Base-by-base conservation (phyloP, 768 basidiomycete species). In the Leccinum subtestaceum region DNA sequence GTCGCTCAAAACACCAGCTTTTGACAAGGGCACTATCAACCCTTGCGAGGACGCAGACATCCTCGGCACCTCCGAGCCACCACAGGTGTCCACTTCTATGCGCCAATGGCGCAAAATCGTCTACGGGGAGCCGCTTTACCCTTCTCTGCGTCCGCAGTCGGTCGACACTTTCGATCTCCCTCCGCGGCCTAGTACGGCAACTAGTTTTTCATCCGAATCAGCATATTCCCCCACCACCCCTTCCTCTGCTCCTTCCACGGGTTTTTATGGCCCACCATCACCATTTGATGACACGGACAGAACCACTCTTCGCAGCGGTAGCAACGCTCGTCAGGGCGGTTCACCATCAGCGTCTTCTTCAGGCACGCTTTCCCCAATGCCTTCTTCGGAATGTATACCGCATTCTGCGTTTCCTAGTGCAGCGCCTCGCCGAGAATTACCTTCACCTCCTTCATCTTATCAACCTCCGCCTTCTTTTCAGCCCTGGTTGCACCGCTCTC, bases 191-290 rank as follows among this genome's bases (percentile, higher is more conserved):
- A 68, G 55, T 21, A 72, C 61, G 52, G 69, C 68, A 40, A 70
- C 65, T 17, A 84, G 80, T 55, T 81, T 82, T 43, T 78, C 80
- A 11, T 75, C 80, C 23, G 83, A 83, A 53, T 84, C 82, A 0
- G 70, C 76, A 2, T 75, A 72, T 62, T 81, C 75, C 59, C 78
- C 79, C 4, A 63, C 66, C n/a, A 74, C 76, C 0, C 73, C 72
- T 1, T 67, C 76, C 2, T 75, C 72, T 4, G 76, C 80, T 1
- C 82, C 82, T 12, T 78, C 81, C 0, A 64, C 69, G 0, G 65
- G 64, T 19, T 74, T 60, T 43, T 72, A 59, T 50, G 69, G 65
- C 21, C 19, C 36, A 3, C 53, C 63, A 0, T 63, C 63, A 1
- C 60, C 64, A 6, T 69, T 72, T 38, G 69, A 67, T 13, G 69